phyloP scores from a whole-genome alignment of 2,329 filamentous ascomycete genomes.

The Clonostachys solani region DNA sequence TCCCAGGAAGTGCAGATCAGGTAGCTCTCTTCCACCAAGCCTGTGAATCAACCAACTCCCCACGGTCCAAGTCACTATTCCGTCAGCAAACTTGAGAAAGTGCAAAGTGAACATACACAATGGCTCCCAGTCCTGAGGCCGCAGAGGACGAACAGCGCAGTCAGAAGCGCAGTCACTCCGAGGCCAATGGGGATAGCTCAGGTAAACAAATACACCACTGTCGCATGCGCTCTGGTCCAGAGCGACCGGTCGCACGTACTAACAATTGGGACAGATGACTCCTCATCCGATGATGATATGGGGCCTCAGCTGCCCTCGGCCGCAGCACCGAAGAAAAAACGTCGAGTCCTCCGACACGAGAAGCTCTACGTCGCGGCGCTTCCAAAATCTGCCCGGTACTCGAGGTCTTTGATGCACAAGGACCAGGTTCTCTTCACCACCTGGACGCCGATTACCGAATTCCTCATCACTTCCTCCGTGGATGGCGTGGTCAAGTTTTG shows the following conservation, averaged over 20 bases:
- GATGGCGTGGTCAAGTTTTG: conserved; percentile 99
- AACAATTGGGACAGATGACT: conserved; percentile 32
- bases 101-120: no score
- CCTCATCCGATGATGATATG: conserved; percentile 87
- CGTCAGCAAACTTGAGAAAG: no score
- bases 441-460: conserved; percentile 87
- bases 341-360: conserved; percentile 85
- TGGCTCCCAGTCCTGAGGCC: background rate
- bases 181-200: conserved; percentile 41
- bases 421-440: conserved; percentile 87
- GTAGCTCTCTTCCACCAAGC: no score
- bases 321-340: conserved; percentile 81
- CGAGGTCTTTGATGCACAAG: conserved; percentile 97
- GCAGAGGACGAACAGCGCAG: conserved; percentile 25
- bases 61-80: no score
- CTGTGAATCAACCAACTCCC: no score
- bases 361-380: conserved; percentile 91
- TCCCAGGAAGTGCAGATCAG: no score
- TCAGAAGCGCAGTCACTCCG: conserved; percentile 49
- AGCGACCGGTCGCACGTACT: background rate
- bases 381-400: conserved; percentile 77
- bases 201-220: conserved; percentile 21
- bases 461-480: conserved; percentile 87
- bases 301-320: conserved; percentile 84
- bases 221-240: background rate